A percentile compares a stretch with the other conserved stretches of the same genome.
Evolutionary conservation across 768 basidiomycete genomes (phyloP).

Genomic region (Mycena kentingensis): DNA sequence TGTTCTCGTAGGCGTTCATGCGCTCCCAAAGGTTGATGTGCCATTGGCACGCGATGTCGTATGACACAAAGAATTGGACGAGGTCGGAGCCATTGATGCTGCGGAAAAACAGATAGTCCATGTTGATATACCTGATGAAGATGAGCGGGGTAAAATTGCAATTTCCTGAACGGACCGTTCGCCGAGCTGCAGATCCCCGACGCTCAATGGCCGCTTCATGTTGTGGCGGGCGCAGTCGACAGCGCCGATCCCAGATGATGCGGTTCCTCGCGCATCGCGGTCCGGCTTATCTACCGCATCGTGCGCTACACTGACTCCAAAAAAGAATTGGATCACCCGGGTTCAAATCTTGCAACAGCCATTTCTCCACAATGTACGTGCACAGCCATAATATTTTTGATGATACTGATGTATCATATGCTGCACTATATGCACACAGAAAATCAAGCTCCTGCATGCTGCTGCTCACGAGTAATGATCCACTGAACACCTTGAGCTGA

Average conservation of each 20-base stretch:
- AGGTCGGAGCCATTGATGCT: slow-evolving; percentile 19
- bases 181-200: slow-evolving; percentile 22
- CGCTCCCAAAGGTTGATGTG: slow-evolving; percentile 24
- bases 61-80: slow-evolving; percentile 21
- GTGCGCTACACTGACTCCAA: too few relatives aligned
- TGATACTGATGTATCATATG: too few relatives aligned
- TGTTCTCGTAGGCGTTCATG: background rate
- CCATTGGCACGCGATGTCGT: slow-evolving; percentile 36
- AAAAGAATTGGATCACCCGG: too few relatives aligned
- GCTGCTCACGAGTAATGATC: too few relatives aligned
- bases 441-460: too few relatives aligned
- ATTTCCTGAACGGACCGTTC: slow-evolving; percentile 15
- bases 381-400: too few relatives aligned
- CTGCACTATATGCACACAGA: too few relatives aligned
- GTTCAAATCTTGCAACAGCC: too few relatives aligned
- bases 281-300: slow-evolving; percentile 9
- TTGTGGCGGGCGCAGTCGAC: slow-evolving; percentile 24
- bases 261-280: slow-evolving; percentile 11
- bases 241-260: slow-evolving; percentile 24
- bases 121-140: slow-evolving; percentile 18
- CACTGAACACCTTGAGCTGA: too few relatives aligned
- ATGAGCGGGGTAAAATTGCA: background rate
- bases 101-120: slow-evolving; percentile 31
- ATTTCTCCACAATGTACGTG: too few relatives aligned
- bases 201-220: slow-evolving; percentile 18